A percentile compares a stretch with the other conserved stretches of the same genome.
phyloP scores from a whole-genome alignment of 2,329 filamentous ascomycete species.

The Fusarium begoniae region DNA sequence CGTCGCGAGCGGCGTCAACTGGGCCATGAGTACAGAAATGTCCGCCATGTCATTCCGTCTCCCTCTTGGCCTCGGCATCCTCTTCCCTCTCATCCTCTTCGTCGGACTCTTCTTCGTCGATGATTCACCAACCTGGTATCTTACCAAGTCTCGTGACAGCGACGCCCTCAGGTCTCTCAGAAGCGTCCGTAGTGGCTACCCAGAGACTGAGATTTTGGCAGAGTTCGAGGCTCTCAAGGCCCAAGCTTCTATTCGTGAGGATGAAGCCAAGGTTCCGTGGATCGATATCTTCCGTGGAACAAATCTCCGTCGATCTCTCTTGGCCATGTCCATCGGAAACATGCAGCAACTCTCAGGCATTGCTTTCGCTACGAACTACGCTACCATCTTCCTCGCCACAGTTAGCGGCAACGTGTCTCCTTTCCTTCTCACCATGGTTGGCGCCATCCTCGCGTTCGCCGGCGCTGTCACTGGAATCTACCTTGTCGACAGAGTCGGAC shows the following conservation, averaged over 20 bases:
- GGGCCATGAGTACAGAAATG: not conserved
- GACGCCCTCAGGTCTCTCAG: not conserved
- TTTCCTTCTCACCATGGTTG: not conserved
- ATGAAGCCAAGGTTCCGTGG: not conserved
- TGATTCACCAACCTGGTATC: not conserved
- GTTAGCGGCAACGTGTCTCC: not conserved
- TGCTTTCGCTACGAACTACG: not conserved
- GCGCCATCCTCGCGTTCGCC: not conserved
- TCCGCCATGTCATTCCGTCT: not conserved
- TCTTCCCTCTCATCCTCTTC: not conserved
- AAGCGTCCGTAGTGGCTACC: not conserved
- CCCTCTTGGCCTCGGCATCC: not conserved
- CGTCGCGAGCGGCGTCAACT: not conserved
- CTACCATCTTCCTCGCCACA: not conserved
- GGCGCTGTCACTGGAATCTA: not conserved
- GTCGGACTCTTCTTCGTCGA: not conserved
- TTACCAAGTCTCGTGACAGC: not conserved
- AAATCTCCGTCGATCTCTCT: not conserved
- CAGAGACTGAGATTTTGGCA: not conserved
- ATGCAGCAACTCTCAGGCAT: not conserved
- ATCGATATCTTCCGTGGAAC: not conserved
- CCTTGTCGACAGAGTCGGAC: not conserved
- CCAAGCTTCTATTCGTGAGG: not conserved
- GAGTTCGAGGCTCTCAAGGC: not conserved
- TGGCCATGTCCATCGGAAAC: not conserved